These are phyloP conservation scores for Hypsizygus ulmarius DNA, from an alignment of 1,284 basidiomycete species.

Conservation along the genomic window DNA sequence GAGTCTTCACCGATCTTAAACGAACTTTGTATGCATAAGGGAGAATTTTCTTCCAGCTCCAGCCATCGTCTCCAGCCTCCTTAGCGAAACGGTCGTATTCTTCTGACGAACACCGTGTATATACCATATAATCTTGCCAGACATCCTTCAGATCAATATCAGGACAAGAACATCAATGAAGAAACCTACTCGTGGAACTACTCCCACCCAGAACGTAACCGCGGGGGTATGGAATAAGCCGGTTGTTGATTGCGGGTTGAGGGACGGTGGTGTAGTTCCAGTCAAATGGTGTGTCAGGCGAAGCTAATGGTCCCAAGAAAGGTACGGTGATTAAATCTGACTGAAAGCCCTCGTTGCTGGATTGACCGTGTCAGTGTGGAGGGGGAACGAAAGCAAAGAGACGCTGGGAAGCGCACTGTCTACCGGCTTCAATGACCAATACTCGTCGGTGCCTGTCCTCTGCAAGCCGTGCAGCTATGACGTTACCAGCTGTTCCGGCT, in stretches of 20 bases:
- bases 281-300: slow-evolving; percentile 13
- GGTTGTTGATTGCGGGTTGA: slow-evolving; percentile 27
- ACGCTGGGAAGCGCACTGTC: too few relatives aligned
- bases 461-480: too few relatives aligned
- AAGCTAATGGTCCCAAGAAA: too few relatives aligned
- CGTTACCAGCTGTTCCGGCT: too few relatives aligned
- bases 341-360: too few relatives aligned
- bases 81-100: slow-evolving; percentile 25
- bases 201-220: slow-evolving; percentile 36
- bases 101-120: slow-evolving; percentile 26
- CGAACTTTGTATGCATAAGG: slow-evolving; percentile 27
- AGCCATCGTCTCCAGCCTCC: slow-evolving; percentile 25
- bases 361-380: too few relatives aligned
- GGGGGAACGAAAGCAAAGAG: too few relatives aligned
- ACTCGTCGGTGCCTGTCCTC: too few relatives aligned
- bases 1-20: background rate
- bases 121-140: slow-evolving; percentile 20
- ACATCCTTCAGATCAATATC: background rate
- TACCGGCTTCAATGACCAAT: too few relatives aligned
- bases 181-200: slow-evolving; percentile 32
- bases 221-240: slow-evolving; percentile 25
- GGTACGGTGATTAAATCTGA: too few relatives aligned
- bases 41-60: slow-evolving; percentile 27
- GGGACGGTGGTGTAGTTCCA: slow-evolving; percentile 32
- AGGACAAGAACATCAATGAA: background rate